These are phyloP conservation scores for Mycosphaerelloides madeirae DNA, from an alignment of 2,329 filamentous ascomycete genomes.

Conservation along the genomic window DNA sequence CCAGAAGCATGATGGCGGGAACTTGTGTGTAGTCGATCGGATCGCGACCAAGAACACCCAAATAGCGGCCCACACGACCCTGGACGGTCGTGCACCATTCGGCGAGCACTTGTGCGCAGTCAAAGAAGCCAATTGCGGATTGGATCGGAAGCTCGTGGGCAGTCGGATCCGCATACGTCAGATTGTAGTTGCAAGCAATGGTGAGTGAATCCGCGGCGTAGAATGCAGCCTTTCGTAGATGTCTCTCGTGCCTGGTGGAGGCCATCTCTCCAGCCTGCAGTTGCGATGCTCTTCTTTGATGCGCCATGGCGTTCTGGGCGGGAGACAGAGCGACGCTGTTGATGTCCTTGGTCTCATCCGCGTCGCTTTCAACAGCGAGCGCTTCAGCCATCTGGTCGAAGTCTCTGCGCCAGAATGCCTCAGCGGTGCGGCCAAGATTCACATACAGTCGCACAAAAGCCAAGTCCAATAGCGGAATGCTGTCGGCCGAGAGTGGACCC, in stretches of 20 bases:
- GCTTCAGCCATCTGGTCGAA: slow-evolving; percentile 90
- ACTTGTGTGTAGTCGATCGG: slow-evolving; percentile 73
- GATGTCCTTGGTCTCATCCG: slow-evolving; percentile 4
- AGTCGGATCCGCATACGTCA: slow-evolving; percentile 78
- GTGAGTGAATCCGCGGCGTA: slow-evolving; percentile 88
- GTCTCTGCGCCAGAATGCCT: slow-evolving; percentile 89
- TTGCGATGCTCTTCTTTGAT: slow-evolving; percentile 24
- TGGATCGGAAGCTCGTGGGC: slow-evolving; percentile 84
- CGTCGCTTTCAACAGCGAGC: slow-evolving; percentile 70
- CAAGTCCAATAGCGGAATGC: slow-evolving; percentile 83
- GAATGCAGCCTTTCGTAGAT: slow-evolving; percentile 88
- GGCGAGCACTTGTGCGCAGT: slow-evolving; percentile 87
- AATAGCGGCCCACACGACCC: slow-evolving; percentile 82
- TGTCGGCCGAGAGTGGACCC: slow-evolving; percentile 80
- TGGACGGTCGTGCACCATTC: slow-evolving; percentile 94
- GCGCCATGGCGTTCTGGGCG: slow-evolving; percentile 5
- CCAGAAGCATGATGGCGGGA: slow-evolving; percentile 81
- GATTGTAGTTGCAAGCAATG: slow-evolving; percentile 80
- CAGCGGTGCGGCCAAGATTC: slow-evolving; percentile 85
- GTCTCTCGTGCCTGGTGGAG: slow-evolving; percentile 72
- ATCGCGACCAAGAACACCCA: slow-evolving; percentile 81
- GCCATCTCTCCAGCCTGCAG: slow-evolving; percentile 17
- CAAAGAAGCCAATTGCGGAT: slow-evolving; percentile 85
- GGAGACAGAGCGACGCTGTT: slow-evolving; percentile 8
- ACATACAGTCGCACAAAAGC: slow-evolving; percentile 91